phyloP scores from a whole-genome alignment of 441 rosid genomes.

The Eruca vesicaria region DNA sequence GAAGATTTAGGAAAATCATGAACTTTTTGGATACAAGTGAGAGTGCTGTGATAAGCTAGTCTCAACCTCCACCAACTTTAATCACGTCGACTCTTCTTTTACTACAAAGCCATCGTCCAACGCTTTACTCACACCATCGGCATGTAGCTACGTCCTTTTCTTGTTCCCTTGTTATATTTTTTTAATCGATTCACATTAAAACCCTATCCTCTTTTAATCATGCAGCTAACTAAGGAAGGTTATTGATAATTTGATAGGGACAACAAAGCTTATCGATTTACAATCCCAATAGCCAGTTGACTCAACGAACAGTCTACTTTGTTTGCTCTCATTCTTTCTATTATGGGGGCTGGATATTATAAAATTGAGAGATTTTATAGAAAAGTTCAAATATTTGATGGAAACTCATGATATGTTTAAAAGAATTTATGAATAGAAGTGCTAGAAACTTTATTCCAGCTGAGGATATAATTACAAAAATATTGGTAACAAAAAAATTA shows the following conservation, averaged over 20 bases:
- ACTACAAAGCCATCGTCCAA: constrained; percentile 18
- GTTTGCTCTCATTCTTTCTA: background rate
- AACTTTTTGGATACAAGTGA: constrained; percentile 21
- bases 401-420: background rate
- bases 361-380: background rate
- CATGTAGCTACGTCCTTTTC: background rate
- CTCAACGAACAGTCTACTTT: background rate
- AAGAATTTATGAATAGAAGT: background rate
- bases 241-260: background rate
- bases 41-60: constrained; percentile 24
- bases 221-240: background rate
- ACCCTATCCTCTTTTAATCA: background rate
- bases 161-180: background rate
- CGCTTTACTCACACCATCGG: constrained; percentile 16
- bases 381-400: background rate
- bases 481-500: too few species aligned
- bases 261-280: background rate
- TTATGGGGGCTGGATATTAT: background rate
- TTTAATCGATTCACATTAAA: background rate
- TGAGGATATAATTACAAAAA: background rate
- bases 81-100: constrained; percentile 17
- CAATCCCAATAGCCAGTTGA: background rate
- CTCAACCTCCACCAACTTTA: constrained; percentile 32
- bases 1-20: constrained; percentile 10
- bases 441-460: background rate